phyloP scores from a whole-genome alignment of 306 rosid species.

The Begonia fuchsioides region DNA sequence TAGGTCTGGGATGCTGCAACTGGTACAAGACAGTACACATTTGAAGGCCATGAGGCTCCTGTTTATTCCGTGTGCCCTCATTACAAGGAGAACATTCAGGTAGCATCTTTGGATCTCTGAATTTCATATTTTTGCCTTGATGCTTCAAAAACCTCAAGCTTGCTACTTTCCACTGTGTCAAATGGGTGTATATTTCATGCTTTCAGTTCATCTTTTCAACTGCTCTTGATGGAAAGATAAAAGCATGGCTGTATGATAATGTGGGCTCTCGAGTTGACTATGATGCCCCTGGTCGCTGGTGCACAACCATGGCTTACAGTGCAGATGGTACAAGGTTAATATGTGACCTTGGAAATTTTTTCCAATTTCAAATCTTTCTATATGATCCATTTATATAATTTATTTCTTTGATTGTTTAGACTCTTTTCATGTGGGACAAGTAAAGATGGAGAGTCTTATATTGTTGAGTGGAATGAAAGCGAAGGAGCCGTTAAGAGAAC shows the following conservation, averaged over 20 bases:
- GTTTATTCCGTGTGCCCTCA: conserved; percentile 91
- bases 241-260: conserved; percentile 96
- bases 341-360: not conserved
- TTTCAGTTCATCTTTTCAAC: conserved; percentile 90
- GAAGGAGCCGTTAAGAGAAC: conserved; percentile 91
- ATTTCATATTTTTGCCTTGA: not conserved
- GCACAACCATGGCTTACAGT: conserved; percentile 91
- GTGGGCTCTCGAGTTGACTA: conserved; percentile 93
- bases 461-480: conserved; percentile 96
- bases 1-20: conserved; percentile 91
- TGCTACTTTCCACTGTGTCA: too few relatives aligned
- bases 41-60: conserved; percentile 93
- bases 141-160: too few relatives aligned
- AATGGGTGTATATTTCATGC: conserved; percentile 3
- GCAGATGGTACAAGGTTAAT: conserved; percentile 87
- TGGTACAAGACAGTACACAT: conserved; percentile 56
- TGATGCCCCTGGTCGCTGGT: conserved; percentile 94
- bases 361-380: conserved; percentile 3
- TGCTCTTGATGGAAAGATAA: conserved; percentile 87
- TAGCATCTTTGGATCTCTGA: too few relatives aligned
- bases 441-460: conserved; percentile 81
- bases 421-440: conserved; percentile 97
- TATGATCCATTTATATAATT: not conserved
- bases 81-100: conserved; percentile 86
- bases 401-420: conserved; percentile 22